Conservation (phyloP, 441 rosid species). For the Populus hybrid region DNA sequence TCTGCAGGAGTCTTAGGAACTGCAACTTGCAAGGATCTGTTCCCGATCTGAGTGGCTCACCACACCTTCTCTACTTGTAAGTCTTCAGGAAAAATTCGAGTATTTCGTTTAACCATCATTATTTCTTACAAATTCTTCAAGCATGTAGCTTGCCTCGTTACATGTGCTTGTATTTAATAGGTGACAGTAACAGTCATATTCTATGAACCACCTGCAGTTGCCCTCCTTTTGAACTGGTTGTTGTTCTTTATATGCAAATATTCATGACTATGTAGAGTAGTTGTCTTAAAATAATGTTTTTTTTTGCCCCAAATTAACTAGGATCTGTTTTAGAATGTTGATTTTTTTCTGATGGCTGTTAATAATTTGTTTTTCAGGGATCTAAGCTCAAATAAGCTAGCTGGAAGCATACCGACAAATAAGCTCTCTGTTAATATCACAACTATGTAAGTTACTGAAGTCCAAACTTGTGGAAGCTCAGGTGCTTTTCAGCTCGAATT, state of each 20-base stretch:
- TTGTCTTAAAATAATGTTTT: not conserved
- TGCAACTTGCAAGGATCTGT: slow-evolving; percentile 48
- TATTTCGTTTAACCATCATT: not conserved
- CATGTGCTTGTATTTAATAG: not conserved
- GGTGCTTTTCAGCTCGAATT: not conserved
- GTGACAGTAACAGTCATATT: not conserved
- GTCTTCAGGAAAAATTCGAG: slow-evolving; percentile 4
- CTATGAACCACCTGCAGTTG: not conserved
- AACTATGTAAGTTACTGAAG: slow-evolving; percentile 36
- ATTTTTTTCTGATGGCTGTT: not conserved
- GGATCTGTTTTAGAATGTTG: not conserved
- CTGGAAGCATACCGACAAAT: slow-evolving; percentile 39
- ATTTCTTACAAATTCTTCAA: not conserved
- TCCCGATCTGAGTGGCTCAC: slow-evolving; percentile 45
- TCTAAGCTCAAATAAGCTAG: slow-evolving; percentile 44
- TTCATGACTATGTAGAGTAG: not conserved
- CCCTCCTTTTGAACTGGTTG: not conserved
- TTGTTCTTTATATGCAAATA: not conserved
- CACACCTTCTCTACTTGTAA: slow-evolving; percentile 39
- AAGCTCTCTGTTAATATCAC: slow-evolving; percentile 39
- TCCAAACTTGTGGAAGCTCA: not conserved
- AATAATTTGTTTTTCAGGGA: slow-evolving; percentile 33
- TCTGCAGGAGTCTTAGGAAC: slow-evolving; percentile 48
- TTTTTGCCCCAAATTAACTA: not conserved
- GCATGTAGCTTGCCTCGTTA: not conserved